Evolutionary conservation across 2,329 filamentous ascomycete genomes (phyloP).

Genomic region (Ascomycota sp.): DNA sequence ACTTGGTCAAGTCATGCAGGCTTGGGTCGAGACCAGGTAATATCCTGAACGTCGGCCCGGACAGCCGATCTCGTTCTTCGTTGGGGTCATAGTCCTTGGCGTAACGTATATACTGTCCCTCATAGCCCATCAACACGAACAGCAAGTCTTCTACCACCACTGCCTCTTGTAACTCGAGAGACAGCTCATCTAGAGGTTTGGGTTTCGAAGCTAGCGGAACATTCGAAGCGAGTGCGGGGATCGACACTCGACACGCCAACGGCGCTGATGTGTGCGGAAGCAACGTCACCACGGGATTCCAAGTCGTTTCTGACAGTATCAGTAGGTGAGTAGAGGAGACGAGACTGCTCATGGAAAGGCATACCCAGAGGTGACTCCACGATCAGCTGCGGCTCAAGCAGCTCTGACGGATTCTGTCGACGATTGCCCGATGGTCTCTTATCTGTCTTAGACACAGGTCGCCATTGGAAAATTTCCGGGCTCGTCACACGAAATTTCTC

Average conservation of each 20-base stretch:
- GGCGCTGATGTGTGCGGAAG: constrained; percentile 49
- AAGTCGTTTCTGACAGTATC: constrained; percentile 23
- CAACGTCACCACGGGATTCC: constrained; percentile 65
- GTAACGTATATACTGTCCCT: constrained; percentile 93
- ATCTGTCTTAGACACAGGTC: constrained; percentile 15
- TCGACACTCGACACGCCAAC: constrained; percentile 42
- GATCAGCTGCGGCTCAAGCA: constrained; percentile 21
- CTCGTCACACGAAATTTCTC: constrained; percentile 44
- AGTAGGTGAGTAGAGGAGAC: neutral
- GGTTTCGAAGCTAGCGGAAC: constrained; percentile 52
- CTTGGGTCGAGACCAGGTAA: constrained; percentile 76
- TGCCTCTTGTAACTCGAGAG: constrained; percentile 65
- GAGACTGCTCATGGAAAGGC: neutral
- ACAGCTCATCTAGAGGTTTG: constrained; percentile 51
- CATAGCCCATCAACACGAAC: constrained; percentile 94
- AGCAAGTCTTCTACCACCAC: constrained; percentile 77
- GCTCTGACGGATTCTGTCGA: constrained; percentile 22
- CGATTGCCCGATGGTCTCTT: constrained; percentile 16
- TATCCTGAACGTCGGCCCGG: constrained; percentile 64
- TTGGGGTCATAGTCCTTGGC: constrained; percentile 61
- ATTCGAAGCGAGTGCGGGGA: constrained; percentile 54
- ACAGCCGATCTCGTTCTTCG: constrained; percentile 69
- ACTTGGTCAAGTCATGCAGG: constrained; percentile 64
- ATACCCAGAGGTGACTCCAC: constrained; percentile 29
- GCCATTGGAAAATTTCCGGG: constrained; percentile 31